A percentile compares a stretch with the other conserved stretches of the same genome.
These are phyloP conservation scores for Aspergillus ostianus DNA, from an alignment of 495 filamentous ascomycete species.

Conservation along the genomic window DNA sequence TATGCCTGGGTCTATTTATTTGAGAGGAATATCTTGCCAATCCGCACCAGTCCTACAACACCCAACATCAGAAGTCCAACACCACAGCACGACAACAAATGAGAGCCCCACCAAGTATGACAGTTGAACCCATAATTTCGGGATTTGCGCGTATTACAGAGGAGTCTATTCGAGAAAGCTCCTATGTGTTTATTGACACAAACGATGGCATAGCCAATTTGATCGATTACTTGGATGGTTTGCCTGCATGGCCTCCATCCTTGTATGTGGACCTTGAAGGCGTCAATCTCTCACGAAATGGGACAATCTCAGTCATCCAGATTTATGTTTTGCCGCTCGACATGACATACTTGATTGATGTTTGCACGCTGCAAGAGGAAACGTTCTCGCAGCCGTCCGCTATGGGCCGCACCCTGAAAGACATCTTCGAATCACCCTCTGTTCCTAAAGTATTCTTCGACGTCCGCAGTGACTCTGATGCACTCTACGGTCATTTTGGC, in stretches of 20 bases:
- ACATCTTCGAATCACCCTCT: slow-evolving; percentile 44
- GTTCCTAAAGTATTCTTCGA: slow-evolving; percentile 40
- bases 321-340: background rate
- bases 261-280: background rate
- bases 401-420: slow-evolving; percentile 35
- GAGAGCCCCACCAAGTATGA: too few species aligned
- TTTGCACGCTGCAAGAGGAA: background rate
- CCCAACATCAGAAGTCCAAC: too few species aligned
- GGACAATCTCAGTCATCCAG: background rate
- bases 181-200: background rate
- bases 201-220: background rate
- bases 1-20: too few species aligned
- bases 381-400: background rate
- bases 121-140: too few species aligned
- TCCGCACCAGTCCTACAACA: too few species aligned
- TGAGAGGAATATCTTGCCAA: too few species aligned
- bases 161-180: background rate
- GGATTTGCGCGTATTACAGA: too few species aligned
- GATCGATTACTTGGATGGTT: background rate
- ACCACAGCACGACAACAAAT: too few species aligned
- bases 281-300: background rate
- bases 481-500: slow-evolving; percentile 45
- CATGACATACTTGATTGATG: background rate
- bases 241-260: background rate
- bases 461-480: slow-evolving; percentile 52